These are phyloP conservation scores for Tremellales sp. DNA, from an alignment of 1,284 basidiomycete genomes.

Conservation along the genomic window DNA sequence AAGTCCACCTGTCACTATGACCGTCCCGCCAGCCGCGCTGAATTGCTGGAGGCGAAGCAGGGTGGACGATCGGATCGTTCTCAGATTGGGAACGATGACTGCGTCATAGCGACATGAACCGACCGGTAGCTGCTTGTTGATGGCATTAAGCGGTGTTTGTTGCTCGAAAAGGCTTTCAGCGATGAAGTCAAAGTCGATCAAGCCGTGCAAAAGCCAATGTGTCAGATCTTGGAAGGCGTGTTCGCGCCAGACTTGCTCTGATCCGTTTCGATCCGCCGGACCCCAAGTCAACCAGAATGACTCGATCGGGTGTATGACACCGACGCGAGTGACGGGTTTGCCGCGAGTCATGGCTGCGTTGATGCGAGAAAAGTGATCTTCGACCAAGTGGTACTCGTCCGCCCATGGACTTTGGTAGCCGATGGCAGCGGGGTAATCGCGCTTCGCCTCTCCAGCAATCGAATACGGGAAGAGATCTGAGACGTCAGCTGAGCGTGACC, in stretches of 20 bases:
- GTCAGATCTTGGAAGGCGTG: conserved; percentile 22
- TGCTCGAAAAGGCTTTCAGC: conserved; percentile 29
- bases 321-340: conserved; percentile 22
- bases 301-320: conserved; percentile 33
- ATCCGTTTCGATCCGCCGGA: conserved; percentile 21
- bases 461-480: no score
- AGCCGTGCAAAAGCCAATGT: conserved; percentile 24
- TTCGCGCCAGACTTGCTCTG: conserved; percentile 21
- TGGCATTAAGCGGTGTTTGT: conserved; percentile 13
- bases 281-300: conserved; percentile 29
- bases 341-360: conserved; percentile 25
- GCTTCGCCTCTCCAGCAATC: conserved; percentile 30
- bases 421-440: conserved; percentile 32
- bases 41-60: conserved; percentile 19
- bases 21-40: conserved; percentile 16
- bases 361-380: conserved; percentile 29
- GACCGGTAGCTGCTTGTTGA: conserved; percentile 15
- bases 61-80: conserved; percentile 28
- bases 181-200: conserved; percentile 34
- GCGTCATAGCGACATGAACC: conserved; percentile 26
- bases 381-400: conserved; percentile 26
- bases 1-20: conserved; percentile 20
- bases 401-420: conserved; percentile 32
- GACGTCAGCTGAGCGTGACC: no score
- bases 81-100: conserved; percentile 23